These are phyloP conservation scores for Coniochaeta pulveracea DNA, from an alignment of 2,329 filamentous ascomycete species.

Conservation along the genomic window DNA sequence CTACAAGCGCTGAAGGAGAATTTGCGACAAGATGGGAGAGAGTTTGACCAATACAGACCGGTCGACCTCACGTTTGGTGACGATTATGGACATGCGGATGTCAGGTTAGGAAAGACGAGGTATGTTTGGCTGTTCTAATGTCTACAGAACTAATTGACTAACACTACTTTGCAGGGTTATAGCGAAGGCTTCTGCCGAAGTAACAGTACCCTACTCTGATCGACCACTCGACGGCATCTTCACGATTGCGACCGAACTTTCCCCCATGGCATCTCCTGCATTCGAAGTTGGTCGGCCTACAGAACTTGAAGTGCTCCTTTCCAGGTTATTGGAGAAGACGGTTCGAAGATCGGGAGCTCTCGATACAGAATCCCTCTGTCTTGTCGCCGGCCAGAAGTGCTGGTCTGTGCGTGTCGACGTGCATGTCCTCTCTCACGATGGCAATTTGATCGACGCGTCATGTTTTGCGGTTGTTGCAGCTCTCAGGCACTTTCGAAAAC, in stretches of 20 bases:
- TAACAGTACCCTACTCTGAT: conserved; percentile 74
- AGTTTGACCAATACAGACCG: conserved; percentile 67
- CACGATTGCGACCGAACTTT: conserved; percentile 82
- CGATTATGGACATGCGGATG: conserved; percentile 82
- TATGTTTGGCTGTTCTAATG: too few relatives aligned
- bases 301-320: conserved; percentile 75
- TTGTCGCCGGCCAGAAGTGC: conserved; percentile 81
- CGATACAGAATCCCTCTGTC: conserved; percentile 91
- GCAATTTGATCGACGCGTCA: conserved; percentile 75
- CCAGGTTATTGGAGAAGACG: conserved; percentile 85
- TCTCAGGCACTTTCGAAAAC: conserved; percentile 81
- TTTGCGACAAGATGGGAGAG: conserved; percentile 73
- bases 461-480: conserved; percentile 83
- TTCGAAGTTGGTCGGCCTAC: conserved; percentile 80
- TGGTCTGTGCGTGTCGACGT: conserved; percentile 88
- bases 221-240: conserved; percentile 94
- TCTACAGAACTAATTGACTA: neutral
- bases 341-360: conserved; percentile 84
- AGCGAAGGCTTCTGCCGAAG: conserved; percentile 77
- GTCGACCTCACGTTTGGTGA: conserved; percentile 75
- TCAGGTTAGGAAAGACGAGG: conserved; percentile 84
- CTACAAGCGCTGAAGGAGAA: conserved; percentile 71
- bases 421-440: conserved; percentile 84
- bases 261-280: conserved; percentile 80
- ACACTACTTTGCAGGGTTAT: conserved; percentile 63